These are phyloP conservation scores for Brassica cretica DNA, from an alignment of 345 rosid genomes.

Conservation along the genomic window DNA sequence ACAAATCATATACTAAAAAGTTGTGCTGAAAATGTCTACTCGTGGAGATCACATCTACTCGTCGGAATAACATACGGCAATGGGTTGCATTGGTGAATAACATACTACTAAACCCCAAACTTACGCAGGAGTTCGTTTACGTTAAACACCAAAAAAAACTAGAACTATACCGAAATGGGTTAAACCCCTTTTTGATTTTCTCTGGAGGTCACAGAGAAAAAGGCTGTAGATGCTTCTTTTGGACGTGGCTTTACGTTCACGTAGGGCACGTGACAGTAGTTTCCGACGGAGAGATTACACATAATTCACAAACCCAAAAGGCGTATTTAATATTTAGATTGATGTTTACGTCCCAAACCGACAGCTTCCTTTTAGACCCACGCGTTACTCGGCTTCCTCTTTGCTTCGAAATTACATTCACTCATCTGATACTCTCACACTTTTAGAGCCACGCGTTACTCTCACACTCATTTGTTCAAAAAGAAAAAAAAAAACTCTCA, in stretches of 20 bases:
- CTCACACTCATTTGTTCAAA: too few relatives aligned
- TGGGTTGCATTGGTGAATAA: too few relatives aligned
- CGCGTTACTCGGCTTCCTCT: slow-evolving; percentile 26
- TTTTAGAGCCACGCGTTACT: too few relatives aligned
- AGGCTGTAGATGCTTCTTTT: background rate
- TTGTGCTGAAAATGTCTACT: too few relatives aligned
- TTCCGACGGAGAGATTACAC: background rate
- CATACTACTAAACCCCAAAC: too few relatives aligned
- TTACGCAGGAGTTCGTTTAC: too few relatives aligned
- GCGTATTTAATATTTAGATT: background rate
- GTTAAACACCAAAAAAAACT: background rate
- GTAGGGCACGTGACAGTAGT: background rate
- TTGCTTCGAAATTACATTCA: slow-evolving; percentile 1
- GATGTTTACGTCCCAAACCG: slow-evolving; percentile 36
- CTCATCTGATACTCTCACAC: background rate
- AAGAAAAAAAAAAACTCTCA: too few relatives aligned
- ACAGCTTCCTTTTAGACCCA: slow-evolving; percentile 25
- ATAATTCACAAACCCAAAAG: slow-evolving; percentile 9
- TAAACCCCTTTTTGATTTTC: too few relatives aligned
- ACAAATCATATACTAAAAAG: too few relatives aligned
- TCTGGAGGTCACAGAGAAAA: background rate
- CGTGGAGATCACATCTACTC: too few relatives aligned
- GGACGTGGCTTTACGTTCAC: background rate
- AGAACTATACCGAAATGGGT: background rate
- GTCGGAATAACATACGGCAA: too few relatives aligned